Percentiles rank a stretch among this genome's conserved stretches.
phyloP scores from a whole-genome alignment of 2,329 filamentous ascomycete species.

The Ilyonectria sp. region DNA sequence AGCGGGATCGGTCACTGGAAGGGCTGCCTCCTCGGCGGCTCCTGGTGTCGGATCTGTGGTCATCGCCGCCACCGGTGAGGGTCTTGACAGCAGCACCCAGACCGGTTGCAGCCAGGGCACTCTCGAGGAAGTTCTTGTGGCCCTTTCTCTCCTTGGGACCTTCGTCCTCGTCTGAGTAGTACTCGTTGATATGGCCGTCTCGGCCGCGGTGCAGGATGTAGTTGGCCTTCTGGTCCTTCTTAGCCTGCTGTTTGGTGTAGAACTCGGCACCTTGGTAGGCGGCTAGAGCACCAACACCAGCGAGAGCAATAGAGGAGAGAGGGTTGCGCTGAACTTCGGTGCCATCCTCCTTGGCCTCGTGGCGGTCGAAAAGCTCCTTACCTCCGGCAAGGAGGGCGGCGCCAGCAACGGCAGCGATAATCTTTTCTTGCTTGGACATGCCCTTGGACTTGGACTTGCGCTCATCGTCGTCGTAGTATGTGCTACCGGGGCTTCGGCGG shows the following conservation, averaged over 20 bases:
- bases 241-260: constrained; percentile 73
- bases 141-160: constrained; percentile 70
- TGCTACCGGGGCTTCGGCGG: constrained; percentile 62
- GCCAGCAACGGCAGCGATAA: constrained; percentile 76
- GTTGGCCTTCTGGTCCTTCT: constrained; percentile 69
- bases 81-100: constrained; percentile 74
- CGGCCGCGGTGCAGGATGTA: constrained; percentile 69
- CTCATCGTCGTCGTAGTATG: constrained; percentile 73
- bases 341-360: constrained; percentile 68
- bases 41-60: constrained; percentile 59
- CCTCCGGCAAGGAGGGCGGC: constrained; percentile 76
- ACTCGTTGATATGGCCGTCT: constrained; percentile 66
- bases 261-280: constrained; percentile 75
- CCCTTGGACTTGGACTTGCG: constrained; percentile 60
- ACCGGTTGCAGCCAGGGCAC: constrained; percentile 73
- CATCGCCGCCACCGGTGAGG: constrained; percentile 65
- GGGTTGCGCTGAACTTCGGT: constrained; percentile 70
- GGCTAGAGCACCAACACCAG: constrained; percentile 75
- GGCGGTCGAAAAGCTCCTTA: constrained; percentile 77
- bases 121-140: constrained; percentile 76
- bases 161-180: constrained; percentile 72
- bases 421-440: constrained; percentile 75
- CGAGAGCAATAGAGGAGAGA: constrained; percentile 72
- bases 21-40: constrained; percentile 64
- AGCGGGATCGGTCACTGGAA: constrained; percentile 69